phyloP scores from a whole-genome alignment of 1,284 basidiomycete species.

The Trichosporon ovoides region DNA sequence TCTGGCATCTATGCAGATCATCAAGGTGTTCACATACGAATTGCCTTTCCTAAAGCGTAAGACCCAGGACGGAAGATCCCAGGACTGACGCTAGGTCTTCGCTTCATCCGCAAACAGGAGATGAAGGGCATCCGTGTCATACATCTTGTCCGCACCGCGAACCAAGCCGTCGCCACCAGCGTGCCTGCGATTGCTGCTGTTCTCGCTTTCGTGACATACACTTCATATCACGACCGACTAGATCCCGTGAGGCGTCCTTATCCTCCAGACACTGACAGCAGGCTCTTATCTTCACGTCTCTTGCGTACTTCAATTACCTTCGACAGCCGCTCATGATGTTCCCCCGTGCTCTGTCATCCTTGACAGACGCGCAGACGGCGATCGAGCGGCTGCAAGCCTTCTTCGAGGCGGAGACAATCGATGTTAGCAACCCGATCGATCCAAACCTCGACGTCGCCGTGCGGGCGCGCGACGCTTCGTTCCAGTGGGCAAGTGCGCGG shows the following conservation, averaged over 20 bases:
- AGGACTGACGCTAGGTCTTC: conserved; percentile 52
- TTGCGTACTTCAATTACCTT: conserved; percentile 63
- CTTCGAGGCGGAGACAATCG: conserved; percentile 59
- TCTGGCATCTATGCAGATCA: conserved; percentile 64
- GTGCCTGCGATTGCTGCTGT: conserved; percentile 61
- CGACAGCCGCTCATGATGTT: conserved; percentile 66
- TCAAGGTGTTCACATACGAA: conserved; percentile 72
- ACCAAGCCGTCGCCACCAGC: conserved; percentile 46
- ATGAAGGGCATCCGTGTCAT: conserved; percentile 58
- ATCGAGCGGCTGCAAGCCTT: conserved; percentile 53
- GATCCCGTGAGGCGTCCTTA: conserved; percentile 45
- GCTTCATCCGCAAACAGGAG: conserved; percentile 56
- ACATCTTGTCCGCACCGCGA: conserved; percentile 59
- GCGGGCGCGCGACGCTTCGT: conserved; percentile 56
- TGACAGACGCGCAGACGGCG: conserved; percentile 62
- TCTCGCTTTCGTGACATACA: conserved; percentile 68
- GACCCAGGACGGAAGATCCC: conserved; percentile 16
- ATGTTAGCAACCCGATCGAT: conserved; percentile 51
- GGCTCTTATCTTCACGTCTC: conserved; percentile 63
- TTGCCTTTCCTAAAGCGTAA: conserved; percentile 59
- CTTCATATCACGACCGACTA: conserved; percentile 55
- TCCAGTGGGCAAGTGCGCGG: conserved; percentile 55
- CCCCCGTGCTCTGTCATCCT: conserved; percentile 60
- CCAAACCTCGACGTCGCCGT: conserved; percentile 54
- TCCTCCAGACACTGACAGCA: conserved; percentile 32